Conservation (phyloP, 2,329 filamentous ascomycete species). For the Gaeumannomyces tritici region DNA sequence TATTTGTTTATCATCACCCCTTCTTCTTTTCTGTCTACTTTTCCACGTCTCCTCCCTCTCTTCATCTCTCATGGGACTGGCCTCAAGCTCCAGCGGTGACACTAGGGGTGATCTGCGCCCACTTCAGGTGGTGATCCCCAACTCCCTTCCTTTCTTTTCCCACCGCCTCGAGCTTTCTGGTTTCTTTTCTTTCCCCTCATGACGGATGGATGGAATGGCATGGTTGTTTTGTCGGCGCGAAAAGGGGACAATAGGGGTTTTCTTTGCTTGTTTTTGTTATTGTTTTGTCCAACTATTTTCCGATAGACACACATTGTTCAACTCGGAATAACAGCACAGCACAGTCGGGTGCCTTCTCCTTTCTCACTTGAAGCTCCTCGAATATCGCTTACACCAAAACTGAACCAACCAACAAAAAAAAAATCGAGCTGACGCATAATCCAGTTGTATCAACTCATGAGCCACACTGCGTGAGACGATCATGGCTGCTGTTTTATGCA, state of each 20-base stretch:
- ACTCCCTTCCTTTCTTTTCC: neutral
- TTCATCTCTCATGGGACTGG: neutral
- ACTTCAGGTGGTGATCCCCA: neutral
- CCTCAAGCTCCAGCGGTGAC: too few relatives aligned
- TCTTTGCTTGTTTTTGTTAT: too few relatives aligned
- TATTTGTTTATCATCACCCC: neutral
- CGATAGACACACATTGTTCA: neutral
- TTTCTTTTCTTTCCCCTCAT: neutral
- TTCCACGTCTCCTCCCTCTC: neutral
- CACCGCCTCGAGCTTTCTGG: too few relatives aligned
- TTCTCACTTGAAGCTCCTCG: neutral
- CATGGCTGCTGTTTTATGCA: neutral
- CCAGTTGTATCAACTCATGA: too few relatives aligned
- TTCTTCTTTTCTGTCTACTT: neutral
- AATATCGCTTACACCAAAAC: neutral
- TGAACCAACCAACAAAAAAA: neutral
- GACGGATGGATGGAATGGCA: neutral
- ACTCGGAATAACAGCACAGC: neutral
- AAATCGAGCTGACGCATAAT: neutral
- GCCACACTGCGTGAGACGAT: neutral
- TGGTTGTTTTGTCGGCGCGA: neutral
- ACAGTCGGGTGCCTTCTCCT: neutral
- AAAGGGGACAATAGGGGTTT: neutral
- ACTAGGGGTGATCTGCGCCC: too few relatives aligned
- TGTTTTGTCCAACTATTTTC: neutral